Base-by-base conservation (phyloP, 1,284 basidiomycete species). In the Sporisorium graminicola region DNA sequence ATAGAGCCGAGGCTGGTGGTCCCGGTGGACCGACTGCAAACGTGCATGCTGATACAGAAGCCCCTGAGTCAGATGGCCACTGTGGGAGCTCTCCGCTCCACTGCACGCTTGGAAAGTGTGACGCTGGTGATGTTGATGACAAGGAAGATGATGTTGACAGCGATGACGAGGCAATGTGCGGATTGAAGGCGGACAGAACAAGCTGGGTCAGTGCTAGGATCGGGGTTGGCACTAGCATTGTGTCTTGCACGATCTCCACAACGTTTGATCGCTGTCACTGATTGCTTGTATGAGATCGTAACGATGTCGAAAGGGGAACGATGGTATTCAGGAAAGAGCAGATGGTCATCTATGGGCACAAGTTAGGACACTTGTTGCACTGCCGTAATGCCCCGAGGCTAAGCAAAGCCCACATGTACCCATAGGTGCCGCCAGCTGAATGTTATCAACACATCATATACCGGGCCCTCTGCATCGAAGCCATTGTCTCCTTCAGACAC, bases 11-110 rank as follows among this genome's bases (percentile, higher is more conserved):
- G 1, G 65, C 31, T 0, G 67, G 64, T 12, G 65, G 61, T 4
- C 53, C 60, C 1, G 73, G 73, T 24, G 67, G 73, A 5, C 73
- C 73, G 5, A 75, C 24, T 13, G 64, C 52, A 20, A 75, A 75
- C 22, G 73, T 75, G 54, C 73, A 75, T 0, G 64, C 43, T 8
- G 67, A 66, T 0, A 65, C 54, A 2, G 47, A 42, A 10, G 47
- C 53, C 6, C 67, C 61, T 1, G 56, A 43, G 24, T 40, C 14
- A 27, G 53, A 8, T 12, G 49, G 37, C 2, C 22, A 20, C 6
- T 49, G 35, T 6, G 69, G 69, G 0, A 66, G 64, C 18, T 58
- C 56, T 18, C 63, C 63, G 27, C 22, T 49, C 44, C 46, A 66
- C 18, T 42, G 40, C 3, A 20, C 14, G n/a, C 10, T n/a, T 2